A percentile compares a stretch with the other conserved stretches of the same genome.
phyloP scores from a whole-genome alignment of 129 eudicot species.

The Rutidosis leptorrhynchoides region DNA sequence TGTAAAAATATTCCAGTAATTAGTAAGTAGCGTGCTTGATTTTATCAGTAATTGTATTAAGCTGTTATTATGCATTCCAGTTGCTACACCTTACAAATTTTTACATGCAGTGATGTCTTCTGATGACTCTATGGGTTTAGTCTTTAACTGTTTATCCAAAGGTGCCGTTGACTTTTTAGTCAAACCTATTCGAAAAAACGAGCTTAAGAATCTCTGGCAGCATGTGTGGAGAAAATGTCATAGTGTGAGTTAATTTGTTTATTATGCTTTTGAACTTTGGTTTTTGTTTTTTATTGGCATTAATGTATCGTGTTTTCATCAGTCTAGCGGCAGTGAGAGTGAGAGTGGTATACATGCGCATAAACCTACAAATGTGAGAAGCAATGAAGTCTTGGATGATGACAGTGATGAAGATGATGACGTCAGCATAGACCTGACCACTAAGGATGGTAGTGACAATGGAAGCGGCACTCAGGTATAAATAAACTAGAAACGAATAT shows the following conservation, averaged over 20 bases:
- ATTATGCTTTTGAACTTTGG: constrained; percentile 31
- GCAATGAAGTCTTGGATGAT: constrained; percentile 42
- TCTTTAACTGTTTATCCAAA: constrained; percentile 73
- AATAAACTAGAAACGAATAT: not conserved
- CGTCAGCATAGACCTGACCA: constrained; percentile 42
- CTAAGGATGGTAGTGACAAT: constrained; percentile 70
- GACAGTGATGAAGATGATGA: constrained; percentile 47
- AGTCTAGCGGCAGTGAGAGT: constrained; percentile 70
- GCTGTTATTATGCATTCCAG: constrained; percentile 22
- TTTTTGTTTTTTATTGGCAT: constrained; percentile 17
- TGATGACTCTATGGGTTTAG: constrained; percentile 79
- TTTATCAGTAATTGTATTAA: not conserved
- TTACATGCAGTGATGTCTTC: constrained; percentile 80
- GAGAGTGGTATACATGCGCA: constrained; percentile 54
- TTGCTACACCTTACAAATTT: constrained; percentile 40
- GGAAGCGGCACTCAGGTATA: constrained; percentile 73
- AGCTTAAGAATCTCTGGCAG: constrained; percentile 84
- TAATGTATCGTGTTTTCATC: constrained; percentile 30
- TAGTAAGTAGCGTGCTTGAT: constrained; percentile 42
- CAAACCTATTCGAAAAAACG: constrained; percentile 82
- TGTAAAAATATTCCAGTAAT: constrained; percentile 64
- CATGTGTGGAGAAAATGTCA: constrained; percentile 90
- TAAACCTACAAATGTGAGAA: constrained; percentile 39
- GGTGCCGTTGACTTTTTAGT: constrained; percentile 85
- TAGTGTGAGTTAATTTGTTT: constrained; percentile 55